These are phyloP conservation scores for Torulaspora gathmanii DNA, from an alignment of 805 yeast genomes.

Conservation along the genomic window DNA sequence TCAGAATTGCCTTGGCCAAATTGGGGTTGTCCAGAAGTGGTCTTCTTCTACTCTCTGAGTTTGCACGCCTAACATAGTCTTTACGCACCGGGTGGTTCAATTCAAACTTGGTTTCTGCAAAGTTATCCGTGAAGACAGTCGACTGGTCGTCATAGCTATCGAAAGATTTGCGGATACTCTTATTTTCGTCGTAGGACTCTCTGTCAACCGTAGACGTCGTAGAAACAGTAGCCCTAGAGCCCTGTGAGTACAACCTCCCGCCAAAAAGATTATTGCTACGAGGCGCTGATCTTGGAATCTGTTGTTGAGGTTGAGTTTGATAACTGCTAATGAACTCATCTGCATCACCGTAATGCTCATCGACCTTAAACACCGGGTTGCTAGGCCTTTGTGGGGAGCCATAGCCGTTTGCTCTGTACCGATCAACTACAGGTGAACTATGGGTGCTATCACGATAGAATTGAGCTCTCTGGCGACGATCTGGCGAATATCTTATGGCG, in stretches of 20 bases:
- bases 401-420: constrained; percentile 61
- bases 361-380: constrained; percentile 47
- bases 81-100: constrained; percentile 35
- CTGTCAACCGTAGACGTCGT: constrained; percentile 28
- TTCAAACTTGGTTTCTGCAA: constrained; percentile 36
- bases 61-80: constrained; percentile 48
- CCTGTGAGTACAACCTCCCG: constrained; percentile 22
- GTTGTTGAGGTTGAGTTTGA: constrained; percentile 15
- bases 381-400: constrained; percentile 68
- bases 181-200: constrained; percentile 26
- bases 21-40: constrained; percentile 37
- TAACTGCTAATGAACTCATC: constrained; percentile 23
- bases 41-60: constrained; percentile 64
- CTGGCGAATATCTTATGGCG: constrained; percentile 38
- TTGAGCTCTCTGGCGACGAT: constrained; percentile 36
- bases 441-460: constrained; percentile 32
- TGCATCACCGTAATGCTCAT: constrained; percentile 39
- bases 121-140: constrained; percentile 34
- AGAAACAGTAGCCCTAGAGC: constrained; percentile 22
- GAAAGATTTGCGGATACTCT: constrained; percentile 51
- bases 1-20: constrained; percentile 64
- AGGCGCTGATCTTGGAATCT: constrained; percentile 9
- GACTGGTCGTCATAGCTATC: constrained; percentile 43
- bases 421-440: constrained; percentile 39
- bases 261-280: constrained; percentile 11